A percentile compares a stretch with the other conserved stretches of the same genome.
These are phyloP conservation scores for Aureobasidium sp. DNA, from an alignment of 2,329 filamentous ascomycete species.

Conservation along the genomic window DNA sequence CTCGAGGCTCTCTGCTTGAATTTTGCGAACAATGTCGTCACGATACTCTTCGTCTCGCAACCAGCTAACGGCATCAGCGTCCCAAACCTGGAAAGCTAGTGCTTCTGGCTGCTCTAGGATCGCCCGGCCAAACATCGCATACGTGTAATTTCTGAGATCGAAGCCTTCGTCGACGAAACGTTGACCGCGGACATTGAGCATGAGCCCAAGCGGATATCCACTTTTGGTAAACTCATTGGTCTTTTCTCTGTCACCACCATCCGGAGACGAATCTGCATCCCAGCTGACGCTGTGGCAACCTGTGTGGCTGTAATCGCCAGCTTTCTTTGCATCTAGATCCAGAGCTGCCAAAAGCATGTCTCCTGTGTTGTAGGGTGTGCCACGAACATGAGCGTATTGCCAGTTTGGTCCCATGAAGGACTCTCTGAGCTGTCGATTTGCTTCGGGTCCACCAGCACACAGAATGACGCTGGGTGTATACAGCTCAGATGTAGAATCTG, in stretches of 20 bases:
- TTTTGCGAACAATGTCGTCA: conserved; percentile 48
- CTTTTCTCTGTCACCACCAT: conserved; percentile 49
- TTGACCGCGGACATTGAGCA: conserved; percentile 52
- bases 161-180: conserved; percentile 61
- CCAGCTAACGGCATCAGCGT: conserved; percentile 45
- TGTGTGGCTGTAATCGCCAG: conserved; percentile 45
- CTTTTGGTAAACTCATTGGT: conserved; percentile 64
- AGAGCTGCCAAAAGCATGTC: conserved; percentile 50
- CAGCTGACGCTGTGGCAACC: conserved; percentile 60
- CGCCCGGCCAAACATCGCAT: conserved; percentile 57
- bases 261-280: conserved; percentile 53
- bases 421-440: conserved; percentile 49
- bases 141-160: conserved; percentile 61
- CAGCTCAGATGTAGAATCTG: not conserved
- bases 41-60: conserved; percentile 57
- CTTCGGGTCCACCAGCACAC: conserved; percentile 58
- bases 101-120: conserved; percentile 54
- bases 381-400: conserved; percentile 56
- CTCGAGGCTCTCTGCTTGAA: conserved; percentile 45
- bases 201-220: conserved; percentile 59
- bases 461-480: conserved; percentile 38
- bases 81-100: conserved; percentile 60
- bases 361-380: conserved; percentile 59
- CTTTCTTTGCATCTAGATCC: conserved; percentile 44
- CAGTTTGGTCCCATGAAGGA: conserved; percentile 53